Evolutionary conservation across 768 basidiomycete species (phyloP), one percentile per base, ranked within the genome.

Genomic region (Pulveroboletus sp.): DNA sequence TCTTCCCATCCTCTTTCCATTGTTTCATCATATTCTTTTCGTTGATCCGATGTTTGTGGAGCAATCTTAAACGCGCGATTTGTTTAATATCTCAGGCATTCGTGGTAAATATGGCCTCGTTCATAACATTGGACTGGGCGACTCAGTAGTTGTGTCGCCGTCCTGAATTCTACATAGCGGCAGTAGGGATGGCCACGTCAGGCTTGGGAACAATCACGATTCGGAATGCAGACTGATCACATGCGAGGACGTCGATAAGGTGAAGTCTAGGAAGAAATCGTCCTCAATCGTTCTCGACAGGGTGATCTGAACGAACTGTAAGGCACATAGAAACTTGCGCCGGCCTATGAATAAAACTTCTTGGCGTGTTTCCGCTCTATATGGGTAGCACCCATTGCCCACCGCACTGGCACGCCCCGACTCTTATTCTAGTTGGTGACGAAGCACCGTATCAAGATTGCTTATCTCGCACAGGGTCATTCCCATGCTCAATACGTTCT

Each of bases 51-150:
- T n/a, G n/a, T 31, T 9, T 29, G 32, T 48, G 11, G 87, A 85
- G 29, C 81, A 84, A 36, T 85, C 88, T 81, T 87, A 90, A 69
- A 82, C 78, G 14, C 79, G 80, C 4, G 80, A 80, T 3, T 70
- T 89, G 33, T 86, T 88, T 48, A 75, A 83, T 53, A 70, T 56
- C 9, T 41, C 71, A 0, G 85, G 88, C 64, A 73, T 75, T 53
- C 79, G 82, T 14, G 85, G 87, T 10, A 90, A 89, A 66, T 88
- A 77, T 55, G 89, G 85, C 2, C 72, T 92, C 11, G 81, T 87
- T 6, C 89, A 90, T 57, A 90, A 92, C 60, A 69, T 91, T 34
- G 90, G 90, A 16, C 75, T 91, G 11, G 90, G 88, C 47, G 84
- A 85, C 41, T 87, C 86, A n/a, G 84, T 78, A 2, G 85, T 89